Evolutionary conservation across 1,284 basidiomycete species (phyloP).

Genomic region (Volvariella volvacea): DNA sequence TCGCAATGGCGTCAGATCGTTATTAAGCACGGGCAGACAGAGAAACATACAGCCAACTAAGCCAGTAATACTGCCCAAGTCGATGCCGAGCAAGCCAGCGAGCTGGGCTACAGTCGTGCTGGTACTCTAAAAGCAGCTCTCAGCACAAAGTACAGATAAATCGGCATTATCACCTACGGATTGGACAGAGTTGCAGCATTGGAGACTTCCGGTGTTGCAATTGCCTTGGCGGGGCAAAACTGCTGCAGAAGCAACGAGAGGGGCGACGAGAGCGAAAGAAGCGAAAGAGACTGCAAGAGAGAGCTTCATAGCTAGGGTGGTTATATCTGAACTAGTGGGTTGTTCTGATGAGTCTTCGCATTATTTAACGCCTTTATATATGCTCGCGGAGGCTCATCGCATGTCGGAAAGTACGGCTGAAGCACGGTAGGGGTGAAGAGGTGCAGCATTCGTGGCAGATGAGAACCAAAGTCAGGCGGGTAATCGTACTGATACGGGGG

Average conservation of each 20-base stretch:
- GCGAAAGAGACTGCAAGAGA: too few species aligned
- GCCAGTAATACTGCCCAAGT: constrained; percentile 10
- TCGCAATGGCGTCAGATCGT: neutral
- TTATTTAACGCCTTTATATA: neutral
- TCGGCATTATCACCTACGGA: constrained; percentile 9
- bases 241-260: constrained; percentile 13
- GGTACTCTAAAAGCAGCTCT: constrained; percentile 6
- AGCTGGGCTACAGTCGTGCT: constrained; percentile 3
- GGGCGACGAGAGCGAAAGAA: constrained; percentile 12
- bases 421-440: too few species aligned
- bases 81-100: constrained; percentile 13
- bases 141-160: neutral
- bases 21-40: neutral
- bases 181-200: constrained; percentile 16
- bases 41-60: constrained; percentile 14
- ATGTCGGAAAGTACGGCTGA: too few species aligned
- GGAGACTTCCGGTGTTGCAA: constrained; percentile 14
- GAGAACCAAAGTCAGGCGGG: too few species aligned
- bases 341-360: neutral
- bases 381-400: neutral
- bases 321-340: neutral
- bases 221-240: constrained; percentile 10
- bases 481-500: too few species aligned
- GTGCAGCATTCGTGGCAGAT: too few species aligned
- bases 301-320: too few species aligned